phyloP scores from a whole-genome alignment of 1,139 yeast species.

The Blastobotrys capitulatus region DNA sequence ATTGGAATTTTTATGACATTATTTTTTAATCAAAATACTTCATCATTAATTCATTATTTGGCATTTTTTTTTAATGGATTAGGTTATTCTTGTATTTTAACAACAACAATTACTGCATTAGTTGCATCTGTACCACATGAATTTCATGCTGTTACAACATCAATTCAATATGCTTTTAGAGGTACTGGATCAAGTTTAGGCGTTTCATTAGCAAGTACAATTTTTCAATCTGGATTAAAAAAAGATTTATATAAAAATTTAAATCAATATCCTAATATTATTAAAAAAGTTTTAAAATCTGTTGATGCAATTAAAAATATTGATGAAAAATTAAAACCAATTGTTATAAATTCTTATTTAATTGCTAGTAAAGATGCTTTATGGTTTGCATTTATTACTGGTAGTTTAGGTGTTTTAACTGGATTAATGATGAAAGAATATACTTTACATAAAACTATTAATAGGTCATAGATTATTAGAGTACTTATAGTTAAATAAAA shows the following conservation, averaged over 20 bases:
- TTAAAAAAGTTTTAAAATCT: constrained; percentile 48
- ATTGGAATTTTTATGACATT: constrained; percentile 40
- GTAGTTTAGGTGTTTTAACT: constrained; percentile 31
- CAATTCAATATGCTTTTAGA: constrained; percentile 69
- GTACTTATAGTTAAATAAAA: constrained; percentile 93
- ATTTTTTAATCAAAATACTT: constrained; percentile 14
- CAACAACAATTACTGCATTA: constrained; percentile 61
- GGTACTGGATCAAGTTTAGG: constrained; percentile 72
- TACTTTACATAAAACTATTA: not conserved
- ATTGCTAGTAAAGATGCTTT: constrained; percentile 51
- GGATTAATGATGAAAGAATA: constrained; percentile 22
- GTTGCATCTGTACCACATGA: constrained; percentile 59
- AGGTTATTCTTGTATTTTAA: constrained; percentile 56
- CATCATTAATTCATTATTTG: constrained; percentile 27
- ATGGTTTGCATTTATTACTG: constrained; percentile 42
- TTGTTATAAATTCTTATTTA: constrained; percentile 46
- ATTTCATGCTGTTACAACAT: constrained; percentile 67
- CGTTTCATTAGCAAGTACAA: constrained; percentile 61
- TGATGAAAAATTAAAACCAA: constrained; percentile 44
- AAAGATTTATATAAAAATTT: constrained; percentile 33
- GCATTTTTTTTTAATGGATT: constrained; percentile 45
- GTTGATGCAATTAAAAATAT: constrained; percentile 52
- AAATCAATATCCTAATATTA: constrained; percentile 37
- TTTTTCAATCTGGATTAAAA: constrained; percentile 45
- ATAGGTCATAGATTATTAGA: constrained; percentile 26